phyloP scores from a whole-genome alignment of 805 yeast species.

The Monosporozyma yasuniensis region DNA sequence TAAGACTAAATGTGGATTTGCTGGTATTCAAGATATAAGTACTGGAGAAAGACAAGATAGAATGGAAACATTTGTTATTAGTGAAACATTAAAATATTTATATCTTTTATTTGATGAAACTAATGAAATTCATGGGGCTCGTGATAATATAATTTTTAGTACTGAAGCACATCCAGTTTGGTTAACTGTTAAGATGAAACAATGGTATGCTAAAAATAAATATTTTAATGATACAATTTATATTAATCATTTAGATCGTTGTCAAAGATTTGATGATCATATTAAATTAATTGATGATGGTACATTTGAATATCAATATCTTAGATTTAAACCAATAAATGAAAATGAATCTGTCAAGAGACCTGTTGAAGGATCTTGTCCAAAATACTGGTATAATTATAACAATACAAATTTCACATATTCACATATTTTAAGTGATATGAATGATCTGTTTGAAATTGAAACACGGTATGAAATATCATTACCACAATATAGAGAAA shows the following conservation, averaged over 20 bases:
- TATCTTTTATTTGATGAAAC: slow-evolving; percentile 68
- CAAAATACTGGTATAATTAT: not conserved
- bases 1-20: slow-evolving; percentile 66
- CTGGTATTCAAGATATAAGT: slow-evolving; percentile 62
- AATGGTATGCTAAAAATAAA: slow-evolving; percentile 19
- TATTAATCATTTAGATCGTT: slow-evolving; percentile 10
- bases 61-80: slow-evolving; percentile 85
- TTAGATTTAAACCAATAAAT: not conserved
- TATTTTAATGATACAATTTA: slow-evolving; percentile 15
- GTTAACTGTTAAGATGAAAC: slow-evolving; percentile 37
- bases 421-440: slow-evolving; percentile 34
- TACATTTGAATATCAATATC: not conserved
- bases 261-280: slow-evolving; percentile 4
- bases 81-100: slow-evolving; percentile 80
- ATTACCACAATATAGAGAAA: slow-evolving; percentile 33
- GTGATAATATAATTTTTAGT: slow-evolving; percentile 46
- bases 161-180: slow-evolving; percentile 93
- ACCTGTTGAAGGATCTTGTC: not conserved
- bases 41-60: slow-evolving; percentile 59
- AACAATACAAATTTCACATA: too few species aligned
- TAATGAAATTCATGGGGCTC: slow-evolving; percentile 42
- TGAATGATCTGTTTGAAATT: slow-evolving; percentile 36
- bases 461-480: slow-evolving; percentile 27
- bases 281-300: not conserved
- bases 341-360: not conserved